These are phyloP conservation scores for Cercospora beticola DNA, from an alignment of 2,329 filamentous ascomycete species.

Conservation along the genomic window DNA sequence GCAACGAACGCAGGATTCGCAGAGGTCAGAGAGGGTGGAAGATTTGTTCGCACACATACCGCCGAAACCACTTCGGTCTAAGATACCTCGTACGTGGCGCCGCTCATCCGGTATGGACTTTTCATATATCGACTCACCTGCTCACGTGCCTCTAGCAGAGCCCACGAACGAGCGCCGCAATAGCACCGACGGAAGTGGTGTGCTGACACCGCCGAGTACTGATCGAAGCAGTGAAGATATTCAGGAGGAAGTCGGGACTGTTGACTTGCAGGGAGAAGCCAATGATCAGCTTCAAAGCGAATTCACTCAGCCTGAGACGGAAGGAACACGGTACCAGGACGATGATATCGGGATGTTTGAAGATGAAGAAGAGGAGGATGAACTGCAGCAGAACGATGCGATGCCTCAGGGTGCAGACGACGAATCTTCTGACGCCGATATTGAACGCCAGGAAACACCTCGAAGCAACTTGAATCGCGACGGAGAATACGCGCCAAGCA, in stretches of 20 bases:
- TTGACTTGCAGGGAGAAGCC: slow-evolving; percentile 15
- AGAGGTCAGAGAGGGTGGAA: slow-evolving; percentile 30
- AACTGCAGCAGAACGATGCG: background rate
- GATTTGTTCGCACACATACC: slow-evolving; percentile 40
- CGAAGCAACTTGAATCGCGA: slow-evolving; percentile 2
- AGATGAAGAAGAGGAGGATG: slow-evolving; percentile 17
- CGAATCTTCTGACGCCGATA: slow-evolving; percentile 1
- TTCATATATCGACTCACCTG: slow-evolving; percentile 42
- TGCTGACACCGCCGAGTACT: slow-evolving; percentile 38
- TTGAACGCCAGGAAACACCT: background rate
- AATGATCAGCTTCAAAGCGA: slow-evolving; percentile 25
- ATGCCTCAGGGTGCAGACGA: slow-evolving; percentile 12
- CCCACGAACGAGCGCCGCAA: slow-evolving; percentile 15
- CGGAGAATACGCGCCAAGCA: slow-evolving; percentile 2
- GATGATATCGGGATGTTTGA: slow-evolving; percentile 19
- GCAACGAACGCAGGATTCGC: background rate
- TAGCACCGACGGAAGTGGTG: slow-evolving; percentile 32
- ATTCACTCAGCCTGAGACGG: slow-evolving; percentile 31
- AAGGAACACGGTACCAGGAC: slow-evolving; percentile 28
- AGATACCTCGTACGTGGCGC: slow-evolving; percentile 46
- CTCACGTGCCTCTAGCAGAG: slow-evolving; percentile 20
- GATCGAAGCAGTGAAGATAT: slow-evolving; percentile 29
- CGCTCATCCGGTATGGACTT: slow-evolving; percentile 42
- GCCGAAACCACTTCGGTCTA: slow-evolving; percentile 40
- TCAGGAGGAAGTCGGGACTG: slow-evolving; percentile 16